Base-by-base conservation (phyloP, 2,329 filamentous ascomycete genomes). In the Colletotrichum trifolii region DNA sequence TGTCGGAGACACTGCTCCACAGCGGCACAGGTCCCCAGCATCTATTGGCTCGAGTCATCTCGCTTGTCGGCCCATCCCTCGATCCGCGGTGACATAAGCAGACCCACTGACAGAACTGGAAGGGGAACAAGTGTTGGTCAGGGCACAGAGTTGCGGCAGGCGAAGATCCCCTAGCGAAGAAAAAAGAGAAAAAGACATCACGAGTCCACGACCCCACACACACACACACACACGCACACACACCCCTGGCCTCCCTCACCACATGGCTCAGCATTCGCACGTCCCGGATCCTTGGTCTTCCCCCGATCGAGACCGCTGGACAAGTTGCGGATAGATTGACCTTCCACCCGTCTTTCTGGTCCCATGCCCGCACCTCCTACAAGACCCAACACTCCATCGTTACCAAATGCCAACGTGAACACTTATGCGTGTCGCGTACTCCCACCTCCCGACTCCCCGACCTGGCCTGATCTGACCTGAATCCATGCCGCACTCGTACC, bases 261-360 rank as follows among this genome's bases (percentile, higher is more conserved):
- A 58, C 50, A 54, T 39, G 11, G 48, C 34, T 46, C 38, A 61
- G 11, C 3, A 12, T 46, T 36, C 35, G 40, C 36, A 17, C 4
- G 13, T 33, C 45, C 54, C 39, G 50, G 50, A 42, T 55, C 58
- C 58, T 40, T 42, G 58, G 35, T 39, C 9, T n/a, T n/a, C 49
- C 45, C 52, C 17, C 43, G 46, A 56, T 55, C 52, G 52, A 53
- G 54, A 35, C 38, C 36, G 15, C 54, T 58, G 17, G 60, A 50
- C 60, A 64, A 50, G 64, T 66, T 40, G 48, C 60, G 25, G 39
- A 59, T 64, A 54, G 64, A 66, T 66, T 64, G 48, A 35, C 49
- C 43, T 39, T n/a, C 54, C n/a, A 11, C 54, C 13, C 39, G 39
- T 13, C 39, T 10, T 40, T 4, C 9, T 40, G 39, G 25, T 25